Evolutionary conservation across 805 yeast species (phyloP).

Genomic region (Scheffersomyces lignosus): DNA sequence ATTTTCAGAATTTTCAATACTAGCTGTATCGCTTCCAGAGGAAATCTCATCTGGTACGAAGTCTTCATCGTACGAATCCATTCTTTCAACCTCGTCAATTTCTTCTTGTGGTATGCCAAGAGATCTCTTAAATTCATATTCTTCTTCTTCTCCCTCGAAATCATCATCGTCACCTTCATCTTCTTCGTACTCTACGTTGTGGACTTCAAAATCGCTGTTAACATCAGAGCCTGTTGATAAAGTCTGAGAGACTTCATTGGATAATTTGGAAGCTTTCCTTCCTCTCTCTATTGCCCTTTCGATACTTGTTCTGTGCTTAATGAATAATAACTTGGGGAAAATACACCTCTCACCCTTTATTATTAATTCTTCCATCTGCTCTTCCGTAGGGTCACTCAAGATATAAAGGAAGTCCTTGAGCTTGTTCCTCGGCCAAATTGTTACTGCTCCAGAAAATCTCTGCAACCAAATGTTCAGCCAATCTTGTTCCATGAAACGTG

Average conservation of each 20-base stretch:
- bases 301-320: conserved; percentile 62
- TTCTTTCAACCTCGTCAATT: conserved; percentile 5
- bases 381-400: conserved; percentile 66
- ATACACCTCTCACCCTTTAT: conserved; percentile 63
- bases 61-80: conserved; percentile 1
- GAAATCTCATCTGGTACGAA: neutral
- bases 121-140: conserved; percentile 1
- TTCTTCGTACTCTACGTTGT: conserved; percentile 10
- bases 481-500: conserved; percentile 69
- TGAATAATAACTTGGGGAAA: conserved; percentile 65
- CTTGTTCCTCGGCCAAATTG: conserved; percentile 70
- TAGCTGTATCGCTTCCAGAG: too few species aligned
- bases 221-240: conserved; percentile 3
- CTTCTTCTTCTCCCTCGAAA: conserved; percentile 1
- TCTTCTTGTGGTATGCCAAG: conserved; percentile 4
- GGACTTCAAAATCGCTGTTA: conserved; percentile 5
- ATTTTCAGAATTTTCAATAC: too few species aligned
- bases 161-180: conserved; percentile 9
- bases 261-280: conserved; percentile 24
- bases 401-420: conserved; percentile 62
- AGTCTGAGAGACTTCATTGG: conserved; percentile 14
- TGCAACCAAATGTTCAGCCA: conserved; percentile 81
- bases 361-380: conserved; percentile 54
- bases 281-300: conserved; percentile 65
- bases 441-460: conserved; percentile 70